Conservation (phyloP, 768 basidiomycete species). For the Boletus vinaceobasis region DNA sequence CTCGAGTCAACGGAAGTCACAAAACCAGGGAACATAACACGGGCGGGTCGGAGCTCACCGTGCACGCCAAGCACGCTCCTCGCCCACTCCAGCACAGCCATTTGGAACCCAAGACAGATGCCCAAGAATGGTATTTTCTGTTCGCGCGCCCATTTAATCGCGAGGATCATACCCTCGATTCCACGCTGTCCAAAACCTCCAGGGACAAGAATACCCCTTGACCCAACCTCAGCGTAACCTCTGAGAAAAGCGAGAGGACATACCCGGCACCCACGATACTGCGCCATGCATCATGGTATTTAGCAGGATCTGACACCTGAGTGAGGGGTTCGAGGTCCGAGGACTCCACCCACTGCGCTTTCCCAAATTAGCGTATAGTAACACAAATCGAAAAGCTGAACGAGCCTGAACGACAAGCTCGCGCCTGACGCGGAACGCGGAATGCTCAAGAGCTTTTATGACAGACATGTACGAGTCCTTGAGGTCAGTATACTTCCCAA, state of each 20-base stretch:
- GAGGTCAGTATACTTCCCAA: conserved; percentile 96
- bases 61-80: conserved; percentile 72
- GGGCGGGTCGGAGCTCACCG: conserved; percentile 39
- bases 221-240: conserved; percentile 9
- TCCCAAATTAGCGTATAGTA: conserved; percentile 2
- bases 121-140: conserved; percentile 94
- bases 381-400: conserved; percentile 5
- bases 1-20: conserved; percentile 8
- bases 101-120: conserved; percentile 96
- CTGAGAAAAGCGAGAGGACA: conserved; percentile 22
- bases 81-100: conserved; percentile 95
- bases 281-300: conserved; percentile 95
- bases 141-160: conserved; percentile 96
- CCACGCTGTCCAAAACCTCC: conserved; percentile 94
- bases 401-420: conserved; percentile 78
- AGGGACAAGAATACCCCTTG: conserved; percentile 92
- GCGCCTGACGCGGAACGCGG: conserved; percentile 86
- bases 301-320: conserved; percentile 75
- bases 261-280: conserved; percentile 87
- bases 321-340: conserved; percentile 83
- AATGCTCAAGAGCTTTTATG: conserved; percentile 94
- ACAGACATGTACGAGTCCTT: conserved; percentile 99
- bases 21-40: neutral
- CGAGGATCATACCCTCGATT: conserved; percentile 95
- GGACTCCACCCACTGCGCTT: conserved; percentile 88